Base-by-base conservation (phyloP, 495 filamentous ascomycete genomes). In the Lepidopterella palustris region DNA sequence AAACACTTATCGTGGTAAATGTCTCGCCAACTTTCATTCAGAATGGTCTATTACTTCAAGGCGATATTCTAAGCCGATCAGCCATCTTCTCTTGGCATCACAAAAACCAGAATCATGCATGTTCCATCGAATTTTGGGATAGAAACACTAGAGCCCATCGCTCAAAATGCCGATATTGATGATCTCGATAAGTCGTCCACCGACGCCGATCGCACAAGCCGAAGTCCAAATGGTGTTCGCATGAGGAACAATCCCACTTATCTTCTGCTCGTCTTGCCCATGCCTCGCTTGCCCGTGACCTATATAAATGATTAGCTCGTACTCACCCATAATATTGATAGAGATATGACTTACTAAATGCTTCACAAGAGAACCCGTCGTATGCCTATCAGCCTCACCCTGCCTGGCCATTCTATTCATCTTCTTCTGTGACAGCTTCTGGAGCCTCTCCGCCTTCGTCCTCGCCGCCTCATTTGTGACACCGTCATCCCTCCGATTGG, bases 391-490 rank as follows among this genome's bases (percentile, higher is more conserved):
- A 35, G 90, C 91, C 78, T 98, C 93, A 76, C 93, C 93, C 79
- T 88, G 85, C 71, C 92, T 84, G 45, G 93, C 93, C 88, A 95
- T 92, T 60, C 92, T 80, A 78, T 98, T 97, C 91, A 95, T 97
- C 85, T 90, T 89, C 81, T 91, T 90, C 84, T 98, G 93, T 63
- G 85, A 80, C 68, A 98, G 73, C 80, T 96, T 97, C 65, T 80
- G 78, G 70, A 90, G 73, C 66, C 85, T 84, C 72, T 97, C 95
- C 18, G 88, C 91, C 79, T 90, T 91, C 24, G 76, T 81, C 60
- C 90, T 80, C 28, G 80, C 77, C 40, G 69, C 71, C 67, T 76
- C 77, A 57, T 83, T 78, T 45, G 72, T 75, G 11, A 90, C 82
- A 77, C 93, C 93, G 57, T 96, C 92, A 29, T 88, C 82, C 39